Evolutionary conservation across 192 early-diverging fungal genomes (phyloP), one percentile per base, ranked within the genome.

Genomic region (Rhizophagus clarus): DNA sequence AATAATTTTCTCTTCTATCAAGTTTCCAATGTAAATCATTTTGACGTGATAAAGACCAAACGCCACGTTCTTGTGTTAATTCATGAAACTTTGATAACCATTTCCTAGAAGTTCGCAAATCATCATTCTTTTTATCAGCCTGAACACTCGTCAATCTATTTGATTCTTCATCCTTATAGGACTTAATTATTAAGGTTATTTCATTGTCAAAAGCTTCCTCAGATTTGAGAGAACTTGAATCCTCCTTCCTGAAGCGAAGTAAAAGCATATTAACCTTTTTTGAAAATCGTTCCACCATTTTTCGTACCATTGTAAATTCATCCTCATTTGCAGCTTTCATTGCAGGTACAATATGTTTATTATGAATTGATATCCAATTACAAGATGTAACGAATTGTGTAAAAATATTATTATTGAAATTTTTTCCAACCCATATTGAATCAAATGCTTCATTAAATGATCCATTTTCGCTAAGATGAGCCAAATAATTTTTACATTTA

Each of bases 61-160:
- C 77, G 5, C 77, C 77, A 14, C 77, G 66, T 60, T 79, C 77
- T 56, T 79, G 77, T 32, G 77, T 79, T 24, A 79, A 71, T 56
- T 79, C 77, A 61, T 79, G 77, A 61, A 79, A 79, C 17, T 71
- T 79, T 14, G 77, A 79, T 40, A 71, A 28, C 77, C 77, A 79
- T 71, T 40, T 79, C 29, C 68, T 37, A 26, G 69, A 61, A 28
- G 64, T 79, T 10, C 77, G 20, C 10, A 34, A 56, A 31, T 71
- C 20, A 5, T 79, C 77, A 79, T 71, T 79, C n/a, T 79, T 79
- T 17, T 79, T 79, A 29, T 79, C 77, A 61, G 71, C 56, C 14
- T 79, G 68, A 15, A 60, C 4, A 62, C 64, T 42, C 1, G 67
- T 79, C 15, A 79, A 15, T 14, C 77, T 67, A 17, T 26, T 34